Evolutionary conservation across 495 filamentous ascomycete species (phyloP).

Genomic region (Penicilliopsis zonata): DNA sequence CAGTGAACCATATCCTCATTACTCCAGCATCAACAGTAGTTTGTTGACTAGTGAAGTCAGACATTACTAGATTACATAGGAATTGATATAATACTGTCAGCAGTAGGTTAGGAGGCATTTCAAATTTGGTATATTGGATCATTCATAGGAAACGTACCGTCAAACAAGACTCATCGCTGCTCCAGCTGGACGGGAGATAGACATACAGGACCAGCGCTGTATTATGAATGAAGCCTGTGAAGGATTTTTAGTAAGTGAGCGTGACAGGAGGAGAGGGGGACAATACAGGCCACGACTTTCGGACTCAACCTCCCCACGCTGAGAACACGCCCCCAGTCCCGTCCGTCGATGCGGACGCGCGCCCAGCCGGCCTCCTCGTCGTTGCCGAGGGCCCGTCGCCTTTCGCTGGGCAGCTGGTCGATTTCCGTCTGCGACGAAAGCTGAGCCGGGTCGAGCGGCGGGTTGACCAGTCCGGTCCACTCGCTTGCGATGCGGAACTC

Average conservation of each 20-base stretch:
- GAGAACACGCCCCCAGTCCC: constrained; percentile 81
- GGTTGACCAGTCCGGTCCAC: constrained; percentile 77
- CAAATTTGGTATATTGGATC: not conserved
- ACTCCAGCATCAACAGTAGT: no score
- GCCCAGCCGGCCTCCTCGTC: constrained; percentile 64
- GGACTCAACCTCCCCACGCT: constrained; percentile 82
- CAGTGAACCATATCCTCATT: no score
- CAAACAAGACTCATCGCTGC: constrained; percentile 61
- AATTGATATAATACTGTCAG: constrained; percentile 55
- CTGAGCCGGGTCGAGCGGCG: constrained; percentile 65
- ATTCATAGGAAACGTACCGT: constrained; percentile 44
- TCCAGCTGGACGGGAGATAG: constrained; percentile 64
- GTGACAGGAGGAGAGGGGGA: constrained; percentile 5
- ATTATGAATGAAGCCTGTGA: constrained; percentile 51
- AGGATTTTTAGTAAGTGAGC: not conserved
- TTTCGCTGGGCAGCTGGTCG: constrained; percentile 60
- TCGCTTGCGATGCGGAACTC: constrained; percentile 65
- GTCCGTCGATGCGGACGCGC: constrained; percentile 77
- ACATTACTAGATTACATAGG: constrained; percentile 24
- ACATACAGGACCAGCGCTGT: constrained; percentile 87
- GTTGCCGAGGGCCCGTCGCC: constrained; percentile 40
- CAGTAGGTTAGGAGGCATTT: constrained; percentile 1
- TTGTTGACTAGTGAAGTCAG: no score
- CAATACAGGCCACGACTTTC: constrained; percentile 79
- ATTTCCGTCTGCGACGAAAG: constrained; percentile 50